Evolutionary conservation across 345 rosid genomes (phyloP), one percentile per base, ranked within the genome.

Genomic region (Acer saccharum): DNA sequence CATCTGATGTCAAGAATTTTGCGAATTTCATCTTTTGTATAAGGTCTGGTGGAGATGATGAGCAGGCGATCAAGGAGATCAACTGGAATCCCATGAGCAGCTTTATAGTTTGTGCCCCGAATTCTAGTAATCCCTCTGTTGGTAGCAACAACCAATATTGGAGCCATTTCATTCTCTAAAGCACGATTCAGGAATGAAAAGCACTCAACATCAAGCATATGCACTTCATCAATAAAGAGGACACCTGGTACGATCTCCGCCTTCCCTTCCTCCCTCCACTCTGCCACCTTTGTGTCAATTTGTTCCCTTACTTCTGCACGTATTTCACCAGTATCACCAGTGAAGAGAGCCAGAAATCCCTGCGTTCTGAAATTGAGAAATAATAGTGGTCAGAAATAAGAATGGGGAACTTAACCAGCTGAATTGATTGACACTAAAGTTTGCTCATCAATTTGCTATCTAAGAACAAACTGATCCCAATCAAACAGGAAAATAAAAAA

Each of bases 221-320:
- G 99, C 27, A 94, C 97, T 78, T 96, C 99, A 65, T 96, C 97
- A 7, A 96, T 96, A 87, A 96, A 96, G 76, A 94, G 94, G 54
- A 96, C 99, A 66, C 98, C 98, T 0, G 99, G 99, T 39, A 96
- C 13, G 0, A 46, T 91, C 81, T 94, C 98, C 0, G 98, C 99
- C 79, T 96, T 96, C 9, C 98, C 99, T 87, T 94, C 99, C 83
- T 94, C 99, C 81, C 95, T 91, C 99, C 98, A 96, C 86, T 95
- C 99, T 6, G 97, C 98, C 70, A 93, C 99, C 83, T 95, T 93
- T 39, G 93, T 91, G 78, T 93, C 98, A 54, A 95, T 93, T 80
- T 93, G 98, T 78, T 93, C 97, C 72, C 99, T 87, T 65, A 95
- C 97, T 86, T 95, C 98, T 65, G 99, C 89, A 74, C 97, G 93